A percentile compares a stretch with the other conserved stretches of the same genome.
Evolutionary conservation across 2,329 filamentous ascomycete species (phyloP).

Genomic region (Paraconiothyrium brasiliense): DNA sequence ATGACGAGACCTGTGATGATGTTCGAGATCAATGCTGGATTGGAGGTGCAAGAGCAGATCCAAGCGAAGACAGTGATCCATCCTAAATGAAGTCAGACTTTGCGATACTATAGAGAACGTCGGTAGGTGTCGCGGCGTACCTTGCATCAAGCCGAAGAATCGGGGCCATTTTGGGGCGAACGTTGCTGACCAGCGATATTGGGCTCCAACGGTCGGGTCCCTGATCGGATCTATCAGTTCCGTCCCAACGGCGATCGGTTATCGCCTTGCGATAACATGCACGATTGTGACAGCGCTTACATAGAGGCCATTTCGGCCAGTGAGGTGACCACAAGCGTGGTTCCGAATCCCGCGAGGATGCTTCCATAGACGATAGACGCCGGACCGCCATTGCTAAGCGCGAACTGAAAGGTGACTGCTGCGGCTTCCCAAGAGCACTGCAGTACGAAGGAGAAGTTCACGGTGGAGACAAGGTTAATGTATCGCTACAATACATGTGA

Average conservation of each 20-base stretch:
- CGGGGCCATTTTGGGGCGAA: slow-evolving; percentile 33
- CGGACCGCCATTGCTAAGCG: slow-evolving; percentile 39
- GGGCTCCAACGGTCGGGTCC: slow-evolving; percentile 40
- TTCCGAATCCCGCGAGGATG: slow-evolving; percentile 37
- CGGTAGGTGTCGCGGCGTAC: slow-evolving; percentile 14
- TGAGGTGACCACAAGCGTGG: slow-evolving; percentile 43
- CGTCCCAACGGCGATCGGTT: not conserved
- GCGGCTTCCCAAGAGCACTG: slow-evolving; percentile 40
- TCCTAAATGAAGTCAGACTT: slow-evolving; percentile 48
- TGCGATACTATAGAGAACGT: slow-evolving; percentile 29
- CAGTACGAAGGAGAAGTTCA: slow-evolving; percentile 37
- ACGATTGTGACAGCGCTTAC: slow-evolving; percentile 35
- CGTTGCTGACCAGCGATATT: slow-evolving; percentile 38
- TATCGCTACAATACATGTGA: slow-evolving; percentile 28
- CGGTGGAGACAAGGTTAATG: slow-evolving; percentile 33
- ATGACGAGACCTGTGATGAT: slow-evolving; percentile 28
- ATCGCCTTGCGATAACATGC: slow-evolving; percentile 19
- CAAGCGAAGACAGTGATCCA: slow-evolving; percentile 54
- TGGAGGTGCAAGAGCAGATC: slow-evolving; percentile 42
- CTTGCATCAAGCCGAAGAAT: slow-evolving; percentile 40
- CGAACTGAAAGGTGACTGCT: slow-evolving; percentile 36
- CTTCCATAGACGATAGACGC: slow-evolving; percentile 39
- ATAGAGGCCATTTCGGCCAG: slow-evolving; percentile 42
- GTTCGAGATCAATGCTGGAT: slow-evolving; percentile 36
- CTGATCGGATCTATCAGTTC: slow-evolving; percentile 13